These are phyloP conservation scores for Plasmopara viticola DNA, from an alignment of 352 stramenopile genomes.

Conservation along the genomic window DNA sequence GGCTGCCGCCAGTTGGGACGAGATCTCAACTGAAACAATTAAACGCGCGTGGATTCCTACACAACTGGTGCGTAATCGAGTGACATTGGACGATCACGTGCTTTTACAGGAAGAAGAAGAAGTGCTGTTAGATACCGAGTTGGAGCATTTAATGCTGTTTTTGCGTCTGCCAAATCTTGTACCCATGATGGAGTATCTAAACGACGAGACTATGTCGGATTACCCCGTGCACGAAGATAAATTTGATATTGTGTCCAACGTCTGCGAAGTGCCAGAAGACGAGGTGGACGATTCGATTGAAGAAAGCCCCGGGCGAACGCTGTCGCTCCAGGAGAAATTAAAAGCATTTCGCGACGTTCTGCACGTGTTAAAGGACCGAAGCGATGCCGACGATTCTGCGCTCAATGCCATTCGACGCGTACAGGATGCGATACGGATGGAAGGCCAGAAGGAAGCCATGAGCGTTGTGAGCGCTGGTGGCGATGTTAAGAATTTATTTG, in stretches of 20 bases:
- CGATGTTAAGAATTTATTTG: constrained; percentile 21
- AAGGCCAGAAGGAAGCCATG: constrained; percentile 31
- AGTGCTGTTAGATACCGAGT: constrained; percentile 49
- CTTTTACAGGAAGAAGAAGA: constrained; percentile 56
- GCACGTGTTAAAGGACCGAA: constrained; percentile 67
- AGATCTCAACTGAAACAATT: constrained; percentile 64
- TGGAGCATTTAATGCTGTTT: constrained; percentile 62
- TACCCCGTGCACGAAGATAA: constrained; percentile 78
- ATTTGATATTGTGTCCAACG: constrained; percentile 68
- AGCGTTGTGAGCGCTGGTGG: constrained; percentile 6
- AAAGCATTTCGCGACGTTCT: constrained; percentile 75
- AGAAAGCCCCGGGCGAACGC: constrained; percentile 26
- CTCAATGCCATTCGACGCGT: constrained; percentile 54
- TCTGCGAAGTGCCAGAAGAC: constrained; percentile 61
- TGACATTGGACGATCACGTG: constrained; percentile 42
- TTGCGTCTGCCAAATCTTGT: constrained; percentile 51
- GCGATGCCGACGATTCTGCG: constrained; percentile 48
- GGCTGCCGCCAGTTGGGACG: constrained; percentile 58
- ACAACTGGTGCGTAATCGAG: constrained; percentile 44
- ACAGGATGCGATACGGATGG: constrained; percentile 54
- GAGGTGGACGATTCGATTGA: constrained; percentile 50
- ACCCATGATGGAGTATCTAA: constrained; percentile 60
- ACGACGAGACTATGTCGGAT: constrained; percentile 63
- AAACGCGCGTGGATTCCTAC: constrained; percentile 58
- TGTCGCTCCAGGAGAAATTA: constrained; percentile 73